A percentile compares a stretch with the other conserved stretches of the same genome.
phyloP scores from a whole-genome alignment of 164 flowering plant genomes.

The Vitis rupestris region DNA sequence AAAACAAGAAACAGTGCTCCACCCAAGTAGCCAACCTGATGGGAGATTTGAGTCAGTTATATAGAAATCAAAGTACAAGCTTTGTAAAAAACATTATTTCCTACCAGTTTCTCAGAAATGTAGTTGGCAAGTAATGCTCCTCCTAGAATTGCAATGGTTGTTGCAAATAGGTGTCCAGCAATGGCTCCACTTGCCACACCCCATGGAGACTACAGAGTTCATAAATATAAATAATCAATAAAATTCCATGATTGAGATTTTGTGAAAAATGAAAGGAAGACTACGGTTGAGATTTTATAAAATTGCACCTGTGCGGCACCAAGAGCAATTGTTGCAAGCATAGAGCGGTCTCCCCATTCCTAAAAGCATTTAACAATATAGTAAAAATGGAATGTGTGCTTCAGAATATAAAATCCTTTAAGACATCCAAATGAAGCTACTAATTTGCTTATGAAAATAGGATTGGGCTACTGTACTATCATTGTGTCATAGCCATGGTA shows the following conservation, averaged over 20 bases:
- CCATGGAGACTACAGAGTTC: slow-evolving; percentile 79
- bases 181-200: slow-evolving; percentile 98
- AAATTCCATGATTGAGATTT: not conserved
- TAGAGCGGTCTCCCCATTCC: slow-evolving; percentile 99
- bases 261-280: not conserved
- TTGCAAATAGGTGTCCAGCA: slow-evolving; percentile 87
- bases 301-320: slow-evolving; percentile 97
- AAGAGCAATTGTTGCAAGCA: slow-evolving; percentile 98
- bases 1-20: slow-evolving; percentile 82
- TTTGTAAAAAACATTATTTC: not conserved
- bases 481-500: too few species aligned
- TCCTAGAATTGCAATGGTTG: slow-evolving; percentile 73
- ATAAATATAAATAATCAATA: too few species aligned
- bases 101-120: slow-evolving; percentile 94
- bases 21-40: slow-evolving; percentile 92
- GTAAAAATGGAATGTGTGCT: not conserved
- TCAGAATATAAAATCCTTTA: not conserved
- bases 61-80: not conserved
- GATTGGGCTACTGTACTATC: too few species aligned
- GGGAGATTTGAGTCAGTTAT: slow-evolving; percentile 5
- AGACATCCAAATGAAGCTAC: not conserved
- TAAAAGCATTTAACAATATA: slow-evolving; percentile 11
- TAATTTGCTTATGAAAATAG: not conserved
- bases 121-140: slow-evolving; percentile 93
- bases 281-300: not conserved